phyloP scores from a whole-genome alignment of 192 early-diverging fungal genomes.

The Podila horticola region DNA sequence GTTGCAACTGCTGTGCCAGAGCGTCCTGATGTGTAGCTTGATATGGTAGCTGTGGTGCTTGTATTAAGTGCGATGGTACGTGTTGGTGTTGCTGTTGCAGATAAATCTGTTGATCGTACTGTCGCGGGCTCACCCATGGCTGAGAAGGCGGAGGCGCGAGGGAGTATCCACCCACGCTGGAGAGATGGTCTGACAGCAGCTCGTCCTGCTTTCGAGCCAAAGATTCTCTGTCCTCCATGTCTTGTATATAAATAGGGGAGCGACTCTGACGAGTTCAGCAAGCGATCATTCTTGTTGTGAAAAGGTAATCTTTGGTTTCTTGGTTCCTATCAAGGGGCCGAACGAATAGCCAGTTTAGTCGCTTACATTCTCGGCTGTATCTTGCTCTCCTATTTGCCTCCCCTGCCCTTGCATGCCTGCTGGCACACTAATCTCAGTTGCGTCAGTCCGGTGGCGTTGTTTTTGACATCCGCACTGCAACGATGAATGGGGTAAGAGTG shows the following conservation, averaged over 20 bases:
- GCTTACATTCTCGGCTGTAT: too few relatives aligned
- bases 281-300: neutral
- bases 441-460: too few relatives aligned
- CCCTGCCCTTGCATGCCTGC: too few relatives aligned
- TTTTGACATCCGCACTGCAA: too few relatives aligned
- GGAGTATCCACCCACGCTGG: constrained; percentile 13
- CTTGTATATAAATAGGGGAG: neutral
- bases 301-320: too few relatives aligned
- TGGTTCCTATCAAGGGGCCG: too few relatives aligned
- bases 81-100: neutral
- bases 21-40: neutral
- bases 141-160: neutral
- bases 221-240: constrained; percentile 18
- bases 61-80: constrained; percentile 4
- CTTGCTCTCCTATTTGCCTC: too few relatives aligned
- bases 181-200: constrained; percentile 20
- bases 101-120: neutral
- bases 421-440: too few relatives aligned
- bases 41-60: constrained; percentile 6
- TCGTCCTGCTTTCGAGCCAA: constrained; percentile 15
- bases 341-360: too few relatives aligned
- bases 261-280: neutral
- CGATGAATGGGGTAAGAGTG: too few relatives aligned
- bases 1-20: neutral
- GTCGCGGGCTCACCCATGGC: neutral